Evolutionary conservation across 2,329 filamentous ascomycete species (phyloP), one percentile per base, ranked within the genome.

Genomic region (Neocatenulostroma microsporum): DNA sequence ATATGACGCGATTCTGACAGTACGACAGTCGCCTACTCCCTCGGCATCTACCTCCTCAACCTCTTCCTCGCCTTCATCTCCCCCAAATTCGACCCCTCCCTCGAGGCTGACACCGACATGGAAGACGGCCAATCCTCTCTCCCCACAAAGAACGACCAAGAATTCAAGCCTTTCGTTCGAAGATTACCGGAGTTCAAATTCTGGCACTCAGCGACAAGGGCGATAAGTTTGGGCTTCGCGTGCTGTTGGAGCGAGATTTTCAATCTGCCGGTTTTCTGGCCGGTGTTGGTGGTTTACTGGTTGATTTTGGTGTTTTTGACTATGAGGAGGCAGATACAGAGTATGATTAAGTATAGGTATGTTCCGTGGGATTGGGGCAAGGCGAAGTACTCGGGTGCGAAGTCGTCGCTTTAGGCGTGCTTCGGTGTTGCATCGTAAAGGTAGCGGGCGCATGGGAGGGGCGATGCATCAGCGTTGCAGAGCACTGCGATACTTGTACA

Each of bases 321-420:
- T 38, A 98, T 98, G 91, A 80, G 91, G 66, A 85, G 91, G 72
- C 91, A 98, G 69, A 98, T 98, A 54, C 91, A 98, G 70, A 91
- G 96, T 69, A 98, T 98, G 91, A 89, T 98, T 75, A 98, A 96
- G 72, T 98, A 96, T 72, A 85, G 89, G 67, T 98, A 94, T 61
- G 58, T 61, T 14, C 58, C 58, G 34, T 61, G 58, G 58, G 58
- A 61, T 40, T 61, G 58, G 36, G 58, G 58, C 42, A 61, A 61
- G 58, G 49, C 55, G 37, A 58, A 59, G 46, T 61, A 60, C 48
- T 39, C 44, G 18, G 34, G 26, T n/a, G 23, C 23, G 8, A 24
- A 24, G n/a, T 24, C 23, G n/a, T 24, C 23, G 23, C 23, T 24
- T n/a, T 24, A n/a, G n/a, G 8, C n/a, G 9, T 8, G 23, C 23